These are phyloP conservation scores for Termitomyces sp. DNA, from an alignment of 768 basidiomycete species.

Conservation along the genomic window DNA sequence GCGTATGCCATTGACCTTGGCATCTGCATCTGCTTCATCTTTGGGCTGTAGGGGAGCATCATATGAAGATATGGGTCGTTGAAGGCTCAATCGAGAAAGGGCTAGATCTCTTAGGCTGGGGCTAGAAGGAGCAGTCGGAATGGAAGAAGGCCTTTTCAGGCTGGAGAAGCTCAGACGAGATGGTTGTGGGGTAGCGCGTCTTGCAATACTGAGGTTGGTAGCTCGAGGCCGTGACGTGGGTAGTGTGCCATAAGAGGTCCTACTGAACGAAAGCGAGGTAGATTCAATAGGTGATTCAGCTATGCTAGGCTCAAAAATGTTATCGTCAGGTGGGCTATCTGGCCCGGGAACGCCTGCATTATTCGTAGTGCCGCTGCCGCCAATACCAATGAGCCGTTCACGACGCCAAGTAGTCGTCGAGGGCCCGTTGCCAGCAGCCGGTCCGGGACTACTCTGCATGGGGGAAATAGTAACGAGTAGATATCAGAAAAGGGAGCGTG, in stretches of 20 bases:
- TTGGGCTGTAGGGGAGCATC: constrained; percentile 45
- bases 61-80: constrained; percentile 72
- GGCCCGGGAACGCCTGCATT: constrained; percentile 6
- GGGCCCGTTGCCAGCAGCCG: constrained; percentile 28
- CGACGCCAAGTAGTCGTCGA: constrained; percentile 59
- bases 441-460: constrained; percentile 8
- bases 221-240: constrained; percentile 24
- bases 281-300: constrained; percentile 26
- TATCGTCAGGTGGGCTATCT: constrained; percentile 1
- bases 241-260: constrained; percentile 57
- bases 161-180: constrained; percentile 29
- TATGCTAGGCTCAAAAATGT: constrained; percentile 1
- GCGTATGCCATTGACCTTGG: constrained; percentile 80
- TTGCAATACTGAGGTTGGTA: constrained; percentile 25
- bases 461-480: neutral
- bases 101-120: constrained; percentile 37
- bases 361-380: constrained; percentile 35
- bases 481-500: neutral
- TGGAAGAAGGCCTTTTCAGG: constrained; percentile 26
- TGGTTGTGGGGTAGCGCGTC: constrained; percentile 34
- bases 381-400: constrained; percentile 55
- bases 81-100: constrained; percentile 37
- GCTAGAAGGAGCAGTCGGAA: constrained; percentile 32
- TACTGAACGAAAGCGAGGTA: constrained; percentile 30
- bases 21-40: constrained; percentile 45